These are phyloP conservation scores for Boletellus ananas DNA, from an alignment of 768 basidiomycete genomes.

Conservation along the genomic window DNA sequence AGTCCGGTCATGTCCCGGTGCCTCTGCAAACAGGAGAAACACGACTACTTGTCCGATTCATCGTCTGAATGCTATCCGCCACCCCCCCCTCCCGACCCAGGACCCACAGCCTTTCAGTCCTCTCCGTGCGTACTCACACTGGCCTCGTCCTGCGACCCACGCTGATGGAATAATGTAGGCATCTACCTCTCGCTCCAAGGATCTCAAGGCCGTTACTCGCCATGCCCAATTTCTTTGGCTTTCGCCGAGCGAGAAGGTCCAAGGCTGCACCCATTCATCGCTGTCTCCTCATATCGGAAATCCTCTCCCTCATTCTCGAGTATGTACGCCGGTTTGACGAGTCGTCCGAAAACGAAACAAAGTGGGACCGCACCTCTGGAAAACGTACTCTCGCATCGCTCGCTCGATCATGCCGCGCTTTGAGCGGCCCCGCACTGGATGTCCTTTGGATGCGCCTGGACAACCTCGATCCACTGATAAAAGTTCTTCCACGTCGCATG, in stretches of 20 bases:
- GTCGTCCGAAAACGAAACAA: conserved; percentile 12
- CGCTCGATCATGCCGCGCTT: conserved; percentile 24
- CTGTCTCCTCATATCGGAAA: conserved; percentile 19
- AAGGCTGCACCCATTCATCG: conserved; percentile 15
- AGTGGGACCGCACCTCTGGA: conserved; percentile 11
- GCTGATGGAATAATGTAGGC: conserved; percentile 8
- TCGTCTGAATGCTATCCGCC: not conserved
- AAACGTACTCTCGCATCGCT: conserved; percentile 25
- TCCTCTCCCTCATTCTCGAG: conserved; percentile 21
- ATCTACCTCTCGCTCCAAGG: not conserved
- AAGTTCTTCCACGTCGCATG: conserved; percentile 22
- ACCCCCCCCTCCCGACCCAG: not conserved
- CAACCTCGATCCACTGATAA: conserved; percentile 27
- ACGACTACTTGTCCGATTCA: not conserved
- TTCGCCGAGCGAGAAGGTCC: not conserved
- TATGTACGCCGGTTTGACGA: conserved; percentile 22
- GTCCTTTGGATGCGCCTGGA: conserved; percentile 27
- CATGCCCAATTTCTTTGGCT: not conserved
- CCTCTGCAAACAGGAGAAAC: not conserved
- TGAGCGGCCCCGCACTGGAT: conserved; percentile 25
- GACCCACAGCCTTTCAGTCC: not conserved
- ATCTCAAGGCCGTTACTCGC: not conserved
- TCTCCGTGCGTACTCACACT: conserved; percentile 2
- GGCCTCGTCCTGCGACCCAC: not conserved
- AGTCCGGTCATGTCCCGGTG: not conserved